These are phyloP conservation scores for Naganishia friedmannii DNA, from an alignment of 768 basidiomycete genomes.

Conservation along the genomic window DNA sequence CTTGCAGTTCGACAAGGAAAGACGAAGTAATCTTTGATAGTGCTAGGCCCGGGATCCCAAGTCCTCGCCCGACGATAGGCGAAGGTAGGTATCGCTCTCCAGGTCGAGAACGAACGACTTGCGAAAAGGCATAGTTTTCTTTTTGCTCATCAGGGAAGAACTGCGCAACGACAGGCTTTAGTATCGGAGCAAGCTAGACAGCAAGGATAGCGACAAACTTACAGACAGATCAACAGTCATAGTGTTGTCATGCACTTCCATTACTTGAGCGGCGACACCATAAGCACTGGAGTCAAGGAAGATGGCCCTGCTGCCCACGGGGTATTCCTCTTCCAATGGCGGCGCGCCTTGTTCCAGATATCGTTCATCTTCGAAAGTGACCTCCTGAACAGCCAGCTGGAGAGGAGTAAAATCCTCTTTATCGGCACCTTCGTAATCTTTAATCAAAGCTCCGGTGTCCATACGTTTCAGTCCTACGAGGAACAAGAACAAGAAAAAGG, in stretches of 20 bases:
- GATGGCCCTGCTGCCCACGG: constrained; percentile 83
- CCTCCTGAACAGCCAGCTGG: constrained; percentile 77
- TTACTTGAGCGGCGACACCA: constrained; percentile 90
- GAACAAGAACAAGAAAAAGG: neutral
- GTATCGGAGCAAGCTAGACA: neutral
- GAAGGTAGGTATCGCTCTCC: constrained; percentile 70
- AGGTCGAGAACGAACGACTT: constrained; percentile 59
- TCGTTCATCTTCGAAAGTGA: constrained; percentile 81
- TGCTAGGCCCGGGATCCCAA: constrained; percentile 72
- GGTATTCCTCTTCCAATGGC: constrained; percentile 81
- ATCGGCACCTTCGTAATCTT: constrained; percentile 81
- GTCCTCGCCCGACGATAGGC: constrained; percentile 69
- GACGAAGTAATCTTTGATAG: constrained; percentile 89
- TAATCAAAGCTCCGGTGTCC: constrained; percentile 85
- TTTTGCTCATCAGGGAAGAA: constrained; percentile 80
- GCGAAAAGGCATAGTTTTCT: constrained; percentile 76
- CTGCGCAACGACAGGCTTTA: constrained; percentile 52
- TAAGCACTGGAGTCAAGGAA: constrained; percentile 94
- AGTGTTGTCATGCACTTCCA: constrained; percentile 64
- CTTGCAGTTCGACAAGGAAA: constrained; percentile 77
- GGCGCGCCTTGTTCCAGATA: constrained; percentile 71
- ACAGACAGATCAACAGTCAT: constrained; percentile 87
- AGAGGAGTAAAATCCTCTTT: constrained; percentile 82
- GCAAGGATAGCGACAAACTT: constrained; percentile 34
- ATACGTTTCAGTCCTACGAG: constrained; percentile 83